phyloP scores from a whole-genome alignment of 257 asterid genomes.

The Solanum acaule region DNA sequence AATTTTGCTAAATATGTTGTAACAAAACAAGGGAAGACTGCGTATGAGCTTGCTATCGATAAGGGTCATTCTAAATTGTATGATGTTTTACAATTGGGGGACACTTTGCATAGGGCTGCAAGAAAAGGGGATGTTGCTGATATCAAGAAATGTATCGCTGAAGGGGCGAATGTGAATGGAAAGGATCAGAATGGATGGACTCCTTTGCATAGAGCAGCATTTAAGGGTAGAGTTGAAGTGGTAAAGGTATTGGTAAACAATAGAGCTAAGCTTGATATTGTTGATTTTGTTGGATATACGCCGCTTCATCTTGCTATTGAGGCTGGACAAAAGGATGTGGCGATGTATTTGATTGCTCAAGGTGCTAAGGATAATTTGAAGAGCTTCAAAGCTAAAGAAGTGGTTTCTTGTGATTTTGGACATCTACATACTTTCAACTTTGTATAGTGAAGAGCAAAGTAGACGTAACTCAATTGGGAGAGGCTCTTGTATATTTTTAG shows the following conservation, averaged over 20 bases:
- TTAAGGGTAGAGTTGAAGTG: constrained; percentile 56
- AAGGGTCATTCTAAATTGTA: constrained; percentile 29
- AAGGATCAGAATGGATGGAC: constrained; percentile 79
- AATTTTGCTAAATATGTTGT: constrained; percentile 29
- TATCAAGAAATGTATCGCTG: constrained; percentile 36
- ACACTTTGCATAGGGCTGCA: constrained; percentile 53
- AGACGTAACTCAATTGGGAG: not conserved
- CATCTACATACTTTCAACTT: constrained; percentile 4
- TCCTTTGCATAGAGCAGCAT: constrained; percentile 64
- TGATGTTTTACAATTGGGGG: constrained; percentile 33
- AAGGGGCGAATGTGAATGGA: constrained; percentile 51
- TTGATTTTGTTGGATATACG: constrained; percentile 47
- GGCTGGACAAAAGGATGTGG: constrained; percentile 48
- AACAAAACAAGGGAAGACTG: constrained; percentile 44
- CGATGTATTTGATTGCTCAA: constrained; percentile 41
- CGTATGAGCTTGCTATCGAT: constrained; percentile 43
- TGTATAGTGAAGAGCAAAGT: not conserved
- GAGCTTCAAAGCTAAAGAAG: constrained; percentile 22
- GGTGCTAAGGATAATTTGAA: constrained; percentile 64
- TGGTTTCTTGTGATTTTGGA: constrained; percentile 16
- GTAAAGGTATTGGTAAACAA: constrained; percentile 39
- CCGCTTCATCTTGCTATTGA: constrained; percentile 63
- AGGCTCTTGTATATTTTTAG: not conserved
- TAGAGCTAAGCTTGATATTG: constrained; percentile 49
- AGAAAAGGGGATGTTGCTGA: constrained; percentile 28